Evolutionary conservation across 1,284 basidiomycete species (phyloP).

Genomic region (Leccinum subfulvum): DNA sequence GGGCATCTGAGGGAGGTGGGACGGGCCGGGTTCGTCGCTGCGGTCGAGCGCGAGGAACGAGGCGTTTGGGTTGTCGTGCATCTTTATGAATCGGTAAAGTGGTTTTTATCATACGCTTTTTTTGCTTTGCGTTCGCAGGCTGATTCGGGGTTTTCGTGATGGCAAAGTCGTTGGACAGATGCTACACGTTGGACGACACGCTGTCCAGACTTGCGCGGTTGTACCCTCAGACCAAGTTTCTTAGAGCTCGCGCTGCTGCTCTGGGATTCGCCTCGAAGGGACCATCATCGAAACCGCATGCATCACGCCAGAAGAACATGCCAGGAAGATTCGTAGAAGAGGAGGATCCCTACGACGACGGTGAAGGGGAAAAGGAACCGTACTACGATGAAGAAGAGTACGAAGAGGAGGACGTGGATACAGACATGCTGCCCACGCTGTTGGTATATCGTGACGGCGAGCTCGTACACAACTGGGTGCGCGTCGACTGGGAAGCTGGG

Average conservation of each 20-base stretch:
- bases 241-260: slow-evolving; percentile 70
- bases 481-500: slow-evolving; percentile 82
- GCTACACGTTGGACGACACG: slow-evolving; percentile 66
- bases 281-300: slow-evolving; percentile 23
- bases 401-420: slow-evolving; percentile 56
- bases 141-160: slow-evolving; percentile 6
- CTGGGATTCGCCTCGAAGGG: slow-evolving; percentile 69
- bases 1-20: slow-evolving; percentile 84
- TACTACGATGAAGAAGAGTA: slow-evolving; percentile 39
- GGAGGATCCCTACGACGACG: slow-evolving; percentile 45
- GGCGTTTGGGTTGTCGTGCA: slow-evolving; percentile 80
- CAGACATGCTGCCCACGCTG: slow-evolving; percentile 80
- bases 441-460: slow-evolving; percentile 82
- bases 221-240: slow-evolving; percentile 75
- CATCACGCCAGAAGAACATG: slow-evolving; percentile 19
- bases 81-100: slow-evolving; percentile 78
- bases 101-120: neutral
- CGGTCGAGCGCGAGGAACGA: slow-evolving; percentile 71
- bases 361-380: slow-evolving; percentile 21
- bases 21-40: slow-evolving; percentile 66
- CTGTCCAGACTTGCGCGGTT: slow-evolving; percentile 67
- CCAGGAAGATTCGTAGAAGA: slow-evolving; percentile 37
- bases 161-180: slow-evolving; percentile 67
- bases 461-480: slow-evolving; percentile 78
- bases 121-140: neutral